Conservation (phyloP, 164 flowering plant genomes). For the Vitis labrusca region DNA sequence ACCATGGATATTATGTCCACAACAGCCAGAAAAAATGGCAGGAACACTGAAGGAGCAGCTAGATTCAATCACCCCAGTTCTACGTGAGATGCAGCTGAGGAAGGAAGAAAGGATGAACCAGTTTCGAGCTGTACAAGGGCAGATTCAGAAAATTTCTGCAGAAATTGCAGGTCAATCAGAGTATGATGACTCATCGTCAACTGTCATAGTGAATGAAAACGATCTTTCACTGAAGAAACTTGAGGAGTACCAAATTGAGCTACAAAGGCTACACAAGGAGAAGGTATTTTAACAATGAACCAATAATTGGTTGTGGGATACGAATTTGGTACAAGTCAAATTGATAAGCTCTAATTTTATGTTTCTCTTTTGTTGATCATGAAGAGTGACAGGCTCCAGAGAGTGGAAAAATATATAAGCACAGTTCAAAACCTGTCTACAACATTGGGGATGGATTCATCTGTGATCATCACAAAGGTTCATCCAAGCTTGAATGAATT, state of each 20-base stretch:
- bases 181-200: conserved; percentile 35
- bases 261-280: conserved; percentile 74
- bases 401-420: conserved; percentile 59
- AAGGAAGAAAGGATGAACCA: conserved; percentile 77
- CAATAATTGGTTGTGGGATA: background rate
- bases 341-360: conserved; percentile 4
- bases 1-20: conserved; percentile 7
- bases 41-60: conserved; percentile 88
- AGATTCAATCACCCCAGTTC: conserved; percentile 75
- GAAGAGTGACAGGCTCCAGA: conserved; percentile 73
- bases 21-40: conserved; percentile 77
- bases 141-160: conserved; percentile 74
- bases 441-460: conserved; percentile 75
- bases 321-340: background rate
- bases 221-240: conserved; percentile 85
- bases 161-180: conserved; percentile 73
- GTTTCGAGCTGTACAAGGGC: conserved; percentile 65
- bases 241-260: conserved; percentile 76
- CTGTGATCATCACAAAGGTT: conserved; percentile 65
- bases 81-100: conserved; percentile 73
- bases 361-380: conserved; percentile 7
- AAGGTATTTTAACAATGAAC: conserved; percentile 48
- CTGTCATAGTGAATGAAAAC: conserved; percentile 51
- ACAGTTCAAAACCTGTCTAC: conserved; percentile 52
- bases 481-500: conserved; percentile 82